These are phyloP conservation scores for Phylloporus rhodoxanthus DNA, from an alignment of 768 basidiomycete genomes.

Conservation along the genomic window DNA sequence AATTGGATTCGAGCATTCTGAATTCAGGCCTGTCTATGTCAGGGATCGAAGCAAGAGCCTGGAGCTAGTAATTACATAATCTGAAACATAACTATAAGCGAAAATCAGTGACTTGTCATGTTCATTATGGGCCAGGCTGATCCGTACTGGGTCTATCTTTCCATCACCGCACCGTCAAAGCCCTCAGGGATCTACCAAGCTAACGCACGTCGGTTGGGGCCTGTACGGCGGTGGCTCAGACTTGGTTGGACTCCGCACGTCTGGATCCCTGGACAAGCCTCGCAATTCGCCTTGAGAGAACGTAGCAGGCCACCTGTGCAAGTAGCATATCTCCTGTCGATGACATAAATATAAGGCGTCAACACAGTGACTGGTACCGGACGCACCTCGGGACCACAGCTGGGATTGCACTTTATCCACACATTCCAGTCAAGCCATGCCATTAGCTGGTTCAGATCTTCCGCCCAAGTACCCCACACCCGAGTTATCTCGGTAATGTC, in stretches of 20 bases:
- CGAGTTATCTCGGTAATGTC: background rate
- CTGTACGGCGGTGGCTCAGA: background rate
- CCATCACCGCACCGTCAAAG: no score
- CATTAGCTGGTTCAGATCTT: conserved; percentile 33
- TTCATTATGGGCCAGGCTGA: no score
- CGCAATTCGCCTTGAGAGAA: background rate
- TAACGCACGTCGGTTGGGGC: background rate
- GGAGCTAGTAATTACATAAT: no score
- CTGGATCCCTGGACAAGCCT: background rate
- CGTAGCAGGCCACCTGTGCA: conserved; percentile 10
- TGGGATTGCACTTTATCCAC: conserved; percentile 44
- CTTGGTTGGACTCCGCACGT: background rate
- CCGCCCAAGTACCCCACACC: conserved; percentile 30
- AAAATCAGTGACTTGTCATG: no score
- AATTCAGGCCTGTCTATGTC: no score
- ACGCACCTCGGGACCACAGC: conserved; percentile 41
- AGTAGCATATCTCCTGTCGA: conserved; percentile 13
- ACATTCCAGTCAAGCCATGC: conserved; percentile 47
- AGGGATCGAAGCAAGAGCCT: no score
- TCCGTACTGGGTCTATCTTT: no score
- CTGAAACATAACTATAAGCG: no score
- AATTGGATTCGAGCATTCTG: no score
- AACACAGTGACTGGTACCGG: background rate
- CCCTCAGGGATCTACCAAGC: background rate
- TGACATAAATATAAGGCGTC: background rate